Conservation (phyloP, 768 basidiomycete genomes). For the Leccinum aurantiacum region DNA sequence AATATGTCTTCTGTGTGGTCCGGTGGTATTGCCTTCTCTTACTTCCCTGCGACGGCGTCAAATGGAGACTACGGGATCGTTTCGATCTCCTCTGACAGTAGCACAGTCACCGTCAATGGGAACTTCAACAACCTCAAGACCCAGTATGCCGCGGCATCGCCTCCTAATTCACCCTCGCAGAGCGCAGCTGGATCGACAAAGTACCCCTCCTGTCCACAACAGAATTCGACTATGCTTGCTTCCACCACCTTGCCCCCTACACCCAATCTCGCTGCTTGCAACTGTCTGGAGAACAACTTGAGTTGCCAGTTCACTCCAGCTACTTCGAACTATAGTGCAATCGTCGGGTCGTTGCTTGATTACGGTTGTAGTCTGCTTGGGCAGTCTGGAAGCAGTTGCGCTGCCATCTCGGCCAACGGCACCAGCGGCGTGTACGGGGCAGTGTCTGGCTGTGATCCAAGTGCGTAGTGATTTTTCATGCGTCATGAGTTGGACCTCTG, state of each 20-base stretch:
- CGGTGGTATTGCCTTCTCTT: conserved; percentile 86
- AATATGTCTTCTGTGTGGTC: conserved; percentile 82
- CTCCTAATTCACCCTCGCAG: conserved; percentile 63
- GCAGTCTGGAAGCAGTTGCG: conserved; percentile 57
- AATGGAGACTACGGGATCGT: conserved; percentile 85
- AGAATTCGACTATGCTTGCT: conserved; percentile 60
- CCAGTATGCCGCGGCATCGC: conserved; percentile 57
- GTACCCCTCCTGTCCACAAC: conserved; percentile 62
- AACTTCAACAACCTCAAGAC: conserved; percentile 69
- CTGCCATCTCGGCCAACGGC: conserved; percentile 72
- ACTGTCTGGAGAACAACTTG: conserved; percentile 66
- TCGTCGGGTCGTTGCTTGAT: conserved; percentile 62
- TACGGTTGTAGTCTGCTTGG: conserved; percentile 70
- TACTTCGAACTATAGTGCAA: conserved; percentile 56
- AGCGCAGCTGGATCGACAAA: conserved; percentile 48
- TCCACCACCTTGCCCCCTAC: conserved; percentile 77
- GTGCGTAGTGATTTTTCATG: conserved; percentile 40
- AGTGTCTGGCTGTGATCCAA: conserved; percentile 76
- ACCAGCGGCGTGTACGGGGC: conserved; percentile 72
- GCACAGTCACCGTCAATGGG: conserved; percentile 60
- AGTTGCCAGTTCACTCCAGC: conserved; percentile 72
- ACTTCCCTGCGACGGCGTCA: conserved; percentile 78
- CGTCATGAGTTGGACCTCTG: background rate
- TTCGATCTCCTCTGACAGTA: conserved; percentile 64
- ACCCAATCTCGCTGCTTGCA: conserved; percentile 77